These are phyloP conservation scores for Fomitiporia mediterranea DNA, from an alignment of 1,284 basidiomycete genomes.

Conservation along the genomic window DNA sequence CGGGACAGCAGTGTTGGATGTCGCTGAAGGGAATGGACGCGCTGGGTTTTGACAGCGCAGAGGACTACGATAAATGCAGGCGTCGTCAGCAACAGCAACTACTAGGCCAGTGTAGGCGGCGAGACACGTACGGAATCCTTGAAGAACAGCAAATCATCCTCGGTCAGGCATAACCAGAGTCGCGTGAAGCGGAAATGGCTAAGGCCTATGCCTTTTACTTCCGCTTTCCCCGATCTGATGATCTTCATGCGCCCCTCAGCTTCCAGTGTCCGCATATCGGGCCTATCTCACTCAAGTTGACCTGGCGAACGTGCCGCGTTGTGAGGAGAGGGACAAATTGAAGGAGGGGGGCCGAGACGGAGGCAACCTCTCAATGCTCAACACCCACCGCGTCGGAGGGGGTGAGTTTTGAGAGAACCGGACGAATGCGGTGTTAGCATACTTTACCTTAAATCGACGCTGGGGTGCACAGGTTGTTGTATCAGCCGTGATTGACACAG, in stretches of 20 bases:
- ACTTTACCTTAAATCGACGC: neutral
- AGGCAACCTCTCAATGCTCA: neutral
- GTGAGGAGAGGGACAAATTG: neutral
- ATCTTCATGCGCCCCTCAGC: neutral
- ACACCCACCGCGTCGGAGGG: neutral
- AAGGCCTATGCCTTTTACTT: slow-evolving; percentile 12
- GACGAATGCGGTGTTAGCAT: neutral
- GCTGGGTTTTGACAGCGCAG: slow-evolving; percentile 3
- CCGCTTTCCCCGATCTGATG: slow-evolving; percentile 8
- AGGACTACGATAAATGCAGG: neutral
- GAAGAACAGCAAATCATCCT: slow-evolving; percentile 16
- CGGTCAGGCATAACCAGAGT: slow-evolving; percentile 15
- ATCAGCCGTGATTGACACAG: neutral
- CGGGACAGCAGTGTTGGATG: neutral
- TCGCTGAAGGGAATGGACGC: slow-evolving; percentile 1
- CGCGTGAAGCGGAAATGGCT: slow-evolving; percentile 7
- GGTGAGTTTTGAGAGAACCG: neutral
- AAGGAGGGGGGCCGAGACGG: neutral
- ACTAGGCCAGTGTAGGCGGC: too few relatives aligned
- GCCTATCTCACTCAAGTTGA: neutral
- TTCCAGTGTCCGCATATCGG: neutral
- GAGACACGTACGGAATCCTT: slow-evolving; percentile 15
- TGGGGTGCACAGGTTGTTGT: neutral
- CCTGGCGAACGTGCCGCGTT: neutral
- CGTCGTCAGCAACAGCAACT: neutral